These are phyloP conservation scores for Diaporthe longicolla DNA, from an alignment of 2,329 filamentous ascomycete genomes.

Conservation along the genomic window DNA sequence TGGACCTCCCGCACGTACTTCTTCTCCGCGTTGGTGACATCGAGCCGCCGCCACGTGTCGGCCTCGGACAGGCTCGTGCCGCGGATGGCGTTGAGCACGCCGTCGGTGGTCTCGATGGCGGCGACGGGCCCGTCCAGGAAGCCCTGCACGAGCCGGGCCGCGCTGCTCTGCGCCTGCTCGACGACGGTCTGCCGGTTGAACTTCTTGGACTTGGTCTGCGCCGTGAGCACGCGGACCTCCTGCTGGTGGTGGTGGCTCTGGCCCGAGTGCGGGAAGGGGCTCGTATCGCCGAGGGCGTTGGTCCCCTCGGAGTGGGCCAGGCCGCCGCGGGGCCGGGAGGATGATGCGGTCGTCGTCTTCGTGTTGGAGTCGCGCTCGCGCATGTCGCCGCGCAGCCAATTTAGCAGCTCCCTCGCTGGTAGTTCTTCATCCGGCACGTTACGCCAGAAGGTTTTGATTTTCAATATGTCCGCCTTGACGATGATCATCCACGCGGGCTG, in stretches of 20 bases:
- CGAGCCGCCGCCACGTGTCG: constrained; percentile 86
- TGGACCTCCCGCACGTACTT: constrained; percentile 88
- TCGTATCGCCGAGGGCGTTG: constrained; percentile 29
- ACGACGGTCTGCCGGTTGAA: constrained; percentile 89
- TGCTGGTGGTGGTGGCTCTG: constrained; percentile 60
- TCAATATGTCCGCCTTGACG: constrained; percentile 84
- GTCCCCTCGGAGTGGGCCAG: constrained; percentile 19
- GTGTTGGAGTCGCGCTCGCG: constrained; percentile 79
- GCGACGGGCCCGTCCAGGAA: constrained; percentile 85
- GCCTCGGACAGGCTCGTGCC: constrained; percentile 82
- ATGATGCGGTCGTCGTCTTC: constrained; percentile 50
- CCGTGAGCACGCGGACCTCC: constrained; percentile 87
- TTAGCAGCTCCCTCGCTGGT: constrained; percentile 78
- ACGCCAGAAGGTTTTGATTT: constrained; percentile 84
- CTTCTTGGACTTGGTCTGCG: constrained; percentile 90
- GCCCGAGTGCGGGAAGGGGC: constrained; percentile 47
- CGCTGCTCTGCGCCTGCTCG: constrained; percentile 77
- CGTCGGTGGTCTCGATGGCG: constrained; percentile 90
- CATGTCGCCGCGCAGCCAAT: constrained; percentile 85
- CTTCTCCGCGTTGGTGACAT: constrained; percentile 82
- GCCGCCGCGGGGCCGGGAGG: constrained; percentile 29
- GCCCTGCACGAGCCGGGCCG: constrained; percentile 74
- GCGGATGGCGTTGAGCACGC: constrained; percentile 82
- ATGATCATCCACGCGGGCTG: constrained; percentile 89
- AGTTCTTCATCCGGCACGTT: constrained; percentile 84